Evolutionary conservation across 1,139 yeast genomes (phyloP).

Genomic region (Candida glucosophila): DNA sequence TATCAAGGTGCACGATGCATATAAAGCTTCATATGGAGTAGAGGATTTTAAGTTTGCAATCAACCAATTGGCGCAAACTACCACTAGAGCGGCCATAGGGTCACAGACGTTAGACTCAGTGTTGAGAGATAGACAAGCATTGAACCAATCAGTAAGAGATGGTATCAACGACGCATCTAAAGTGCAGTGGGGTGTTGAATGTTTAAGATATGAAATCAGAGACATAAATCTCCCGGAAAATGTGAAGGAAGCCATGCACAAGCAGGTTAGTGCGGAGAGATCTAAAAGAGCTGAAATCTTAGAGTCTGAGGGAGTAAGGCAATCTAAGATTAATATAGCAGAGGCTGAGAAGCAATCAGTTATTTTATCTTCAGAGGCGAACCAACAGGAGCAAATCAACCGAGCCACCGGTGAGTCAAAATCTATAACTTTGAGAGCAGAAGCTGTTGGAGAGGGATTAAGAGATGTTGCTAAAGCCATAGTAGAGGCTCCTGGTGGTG

Average conservation of each 20-base stretch:
- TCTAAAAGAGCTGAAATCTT: conserved; percentile 80
- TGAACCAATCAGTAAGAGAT: conserved; percentile 66
- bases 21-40: conserved; percentile 81
- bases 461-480: conserved; percentile 59
- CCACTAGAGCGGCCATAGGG: conserved; percentile 87
- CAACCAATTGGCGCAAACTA: conserved; percentile 80
- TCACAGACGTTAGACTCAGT: conserved; percentile 73
- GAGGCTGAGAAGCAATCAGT: conserved; percentile 71
- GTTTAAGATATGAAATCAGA: conserved; percentile 78
- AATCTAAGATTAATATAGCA: conserved; percentile 70
- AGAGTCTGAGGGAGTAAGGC: conserved; percentile 80
- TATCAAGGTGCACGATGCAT: conserved; percentile 71
- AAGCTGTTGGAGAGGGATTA: conserved; percentile 71
- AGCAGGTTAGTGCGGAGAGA: conserved; percentile 82
- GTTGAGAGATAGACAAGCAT: conserved; percentile 62
- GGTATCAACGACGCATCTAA: conserved; percentile 79
- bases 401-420: conserved; percentile 65
- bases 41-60: conserved; percentile 85
- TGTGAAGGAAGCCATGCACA: conserved; percentile 86
- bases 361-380: conserved; percentile 66
- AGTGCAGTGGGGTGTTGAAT: conserved; percentile 76
- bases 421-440: conserved; percentile 58
- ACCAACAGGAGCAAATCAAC: conserved; percentile 53
- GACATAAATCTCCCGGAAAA: conserved; percentile 84
- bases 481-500: conserved; percentile 58